Evolutionary conservation across 73 alveolate genomes (phyloP).

Genomic region (Stentor coeruleus): DNA sequence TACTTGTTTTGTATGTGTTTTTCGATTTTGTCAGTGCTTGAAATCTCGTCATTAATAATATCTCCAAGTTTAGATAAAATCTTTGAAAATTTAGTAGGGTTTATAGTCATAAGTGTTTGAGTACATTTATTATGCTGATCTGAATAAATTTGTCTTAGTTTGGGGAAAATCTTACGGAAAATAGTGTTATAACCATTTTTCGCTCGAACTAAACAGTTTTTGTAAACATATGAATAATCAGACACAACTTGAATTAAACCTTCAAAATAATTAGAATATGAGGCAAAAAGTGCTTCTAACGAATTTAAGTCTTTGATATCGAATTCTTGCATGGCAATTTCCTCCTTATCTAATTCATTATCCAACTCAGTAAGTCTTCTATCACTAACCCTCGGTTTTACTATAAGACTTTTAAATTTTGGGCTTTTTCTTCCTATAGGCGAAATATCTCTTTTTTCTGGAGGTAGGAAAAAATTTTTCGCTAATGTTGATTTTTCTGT

Average conservation of each 20-base stretch:
- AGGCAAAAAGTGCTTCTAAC: background rate
- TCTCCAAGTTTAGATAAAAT: slow-evolving; percentile 3
- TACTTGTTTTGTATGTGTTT: background rate
- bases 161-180: background rate
- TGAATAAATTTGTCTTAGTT: background rate
- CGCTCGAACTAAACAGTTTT: background rate
- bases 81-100: background rate
- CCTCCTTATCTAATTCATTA: background rate
- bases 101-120: background rate
- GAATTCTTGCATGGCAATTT: background rate
- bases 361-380: background rate
- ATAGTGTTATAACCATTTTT: background rate
- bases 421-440: background rate
- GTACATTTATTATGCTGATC: background rate
- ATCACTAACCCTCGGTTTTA: background rate
- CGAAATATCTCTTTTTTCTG: background rate
- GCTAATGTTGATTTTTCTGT: background rate
- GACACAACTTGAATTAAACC: background rate
- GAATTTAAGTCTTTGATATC: background rate
- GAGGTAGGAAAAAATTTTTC: background rate
- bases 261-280: background rate
- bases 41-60: background rate
- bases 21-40: background rate
- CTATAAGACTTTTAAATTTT: background rate
- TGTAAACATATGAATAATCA: background rate